A percentile compares a stretch with the other conserved stretches of the same genome.
These are phyloP conservation scores for Phialophora expanda DNA, from an alignment of 2,329 filamentous ascomycete species.

Conservation along the genomic window DNA sequence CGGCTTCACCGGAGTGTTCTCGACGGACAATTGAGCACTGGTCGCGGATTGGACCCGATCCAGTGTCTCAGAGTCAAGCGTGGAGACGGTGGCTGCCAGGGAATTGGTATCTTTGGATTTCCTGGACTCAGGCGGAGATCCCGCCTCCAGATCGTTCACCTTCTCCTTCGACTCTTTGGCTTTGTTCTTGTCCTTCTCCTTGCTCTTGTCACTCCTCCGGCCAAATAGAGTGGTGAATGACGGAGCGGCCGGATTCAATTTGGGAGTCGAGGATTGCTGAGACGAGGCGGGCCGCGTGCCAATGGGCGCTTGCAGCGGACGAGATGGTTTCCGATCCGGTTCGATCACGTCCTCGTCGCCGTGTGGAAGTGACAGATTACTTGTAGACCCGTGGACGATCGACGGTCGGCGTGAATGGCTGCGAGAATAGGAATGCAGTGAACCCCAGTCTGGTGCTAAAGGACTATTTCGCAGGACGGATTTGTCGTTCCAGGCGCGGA, in stretches of 20 bases:
- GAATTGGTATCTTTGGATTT: conserved; percentile 53
- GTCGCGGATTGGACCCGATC: conserved; percentile 53
- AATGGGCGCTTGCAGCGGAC: conserved; percentile 69
- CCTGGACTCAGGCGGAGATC: conserved; percentile 53
- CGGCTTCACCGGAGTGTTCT: conserved; percentile 47
- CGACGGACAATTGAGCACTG: conserved; percentile 37
- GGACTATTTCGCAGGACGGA: conserved; percentile 59
- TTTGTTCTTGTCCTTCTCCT: conserved; percentile 43
- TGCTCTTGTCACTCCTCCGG: conserved; percentile 54
- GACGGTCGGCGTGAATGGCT: conserved; percentile 81
- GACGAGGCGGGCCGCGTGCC: conserved; percentile 73
- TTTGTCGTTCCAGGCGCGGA: conserved; percentile 71
- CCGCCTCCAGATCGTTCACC: conserved; percentile 44
- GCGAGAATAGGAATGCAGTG: conserved; percentile 69
- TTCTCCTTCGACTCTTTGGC: conserved; percentile 43
- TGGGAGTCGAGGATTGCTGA: conserved; percentile 59
- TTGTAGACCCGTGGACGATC: conserved; percentile 75
- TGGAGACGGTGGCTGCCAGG: conserved; percentile 47
- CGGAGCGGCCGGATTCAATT: conserved; percentile 85
- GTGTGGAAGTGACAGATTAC: conserved; percentile 60
- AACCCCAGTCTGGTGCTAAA: conserved; percentile 60
- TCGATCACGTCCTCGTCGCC: conserved; percentile 49
- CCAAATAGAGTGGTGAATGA: conserved; percentile 80
- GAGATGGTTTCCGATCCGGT: conserved; percentile 51
- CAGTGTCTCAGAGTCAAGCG: conserved; percentile 55